Evolutionary conservation across 2,329 filamentous ascomycete species (phyloP), one percentile per base, ranked within the genome.

Genomic region (Ceratocystis destructans): DNA sequence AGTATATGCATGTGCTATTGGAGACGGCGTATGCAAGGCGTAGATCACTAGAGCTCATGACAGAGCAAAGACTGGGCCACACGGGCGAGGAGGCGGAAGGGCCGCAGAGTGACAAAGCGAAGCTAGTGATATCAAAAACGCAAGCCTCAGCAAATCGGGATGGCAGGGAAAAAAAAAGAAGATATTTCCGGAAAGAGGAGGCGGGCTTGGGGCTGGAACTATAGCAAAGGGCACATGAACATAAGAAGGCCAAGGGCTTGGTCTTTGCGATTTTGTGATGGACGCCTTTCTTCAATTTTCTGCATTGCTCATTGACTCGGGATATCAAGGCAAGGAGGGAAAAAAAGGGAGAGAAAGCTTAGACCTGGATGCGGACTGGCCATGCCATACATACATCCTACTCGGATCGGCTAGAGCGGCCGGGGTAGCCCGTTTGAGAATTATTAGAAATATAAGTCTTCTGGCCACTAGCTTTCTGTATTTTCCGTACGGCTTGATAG

Each of bases 371-470:
- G 53, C 53, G 12, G 53, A 22, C 53, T 28, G 25, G 25, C 20
- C 53, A 55, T 12, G 28, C 25, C 22, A 22, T 12, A 8, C 25
- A 28, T 17, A 57, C 53, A 57, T 10, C 46, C 3, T 2, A 10
- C 50, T 55, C 50, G 50, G 50, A 55, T 55, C 50, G 50, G 50
- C 50, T 55, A 28, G 50, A 55, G 50, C 50, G 50, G 50, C 25
- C 25, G 25, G 22, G 20, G 50, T 10, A 55, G 20, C 22, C 50
- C 22, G 50, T 55, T 31, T 31, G 31, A 5, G 50, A 25, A 55
- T 28, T 37, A 37, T 10, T 3, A 10, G 33, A 25, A 55, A 55
- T 37, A 37, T 10, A 10, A 37, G 33, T 37, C 33, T 10, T 37
- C 33, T 37, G 10, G 33, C 33, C 33, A 37, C 33, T 37, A 37